These are phyloP conservation scores for Hypericum perforatum DNA, from an alignment of 345 rosid genomes.

Conservation along the genomic window DNA sequence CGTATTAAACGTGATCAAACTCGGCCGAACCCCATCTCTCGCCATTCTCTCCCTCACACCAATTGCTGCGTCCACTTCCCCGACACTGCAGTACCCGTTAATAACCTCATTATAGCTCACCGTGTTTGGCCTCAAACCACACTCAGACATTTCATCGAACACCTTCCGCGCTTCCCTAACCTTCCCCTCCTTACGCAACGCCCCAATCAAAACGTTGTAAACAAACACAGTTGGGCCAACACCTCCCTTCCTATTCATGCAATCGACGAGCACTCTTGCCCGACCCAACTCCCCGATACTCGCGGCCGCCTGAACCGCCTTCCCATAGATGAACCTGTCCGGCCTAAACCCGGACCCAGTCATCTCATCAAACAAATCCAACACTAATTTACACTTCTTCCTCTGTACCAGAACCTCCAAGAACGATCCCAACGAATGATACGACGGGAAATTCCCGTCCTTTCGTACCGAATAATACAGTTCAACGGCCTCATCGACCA, in stretches of 20 bases:
- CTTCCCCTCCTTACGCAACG: constrained; percentile 45
- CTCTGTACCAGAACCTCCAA: constrained; percentile 33
- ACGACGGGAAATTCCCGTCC: constrained; percentile 41
- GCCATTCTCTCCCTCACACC: constrained; percentile 47
- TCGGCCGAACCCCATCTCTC: constrained; percentile 36
- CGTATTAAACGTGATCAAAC: constrained; percentile 58
- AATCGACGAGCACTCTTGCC: constrained; percentile 40
- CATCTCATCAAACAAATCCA: constrained; percentile 43
- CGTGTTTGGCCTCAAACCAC: constrained; percentile 27
- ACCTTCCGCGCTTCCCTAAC: constrained; percentile 49
- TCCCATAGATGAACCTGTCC: constrained; percentile 48
- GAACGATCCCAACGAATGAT: constrained; percentile 29
- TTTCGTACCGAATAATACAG: constrained; percentile 31
- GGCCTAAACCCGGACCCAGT: constrained; percentile 38
- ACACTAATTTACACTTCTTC: constrained; percentile 29
- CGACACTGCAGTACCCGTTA: constrained; percentile 63
- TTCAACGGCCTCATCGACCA: constrained; percentile 37
- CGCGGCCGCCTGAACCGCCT: constrained; percentile 66
- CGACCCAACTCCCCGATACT: constrained; percentile 44
- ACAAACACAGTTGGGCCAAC: constrained; percentile 40
- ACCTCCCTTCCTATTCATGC: constrained; percentile 38
- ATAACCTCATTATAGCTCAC: constrained; percentile 64
- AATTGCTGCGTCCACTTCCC: constrained; percentile 37
- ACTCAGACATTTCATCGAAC: constrained; percentile 53
- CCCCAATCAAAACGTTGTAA: constrained; percentile 56